phyloP scores from a whole-genome alignment of 164 flowering plant species.

The Pachysandra terminalis region DNA sequence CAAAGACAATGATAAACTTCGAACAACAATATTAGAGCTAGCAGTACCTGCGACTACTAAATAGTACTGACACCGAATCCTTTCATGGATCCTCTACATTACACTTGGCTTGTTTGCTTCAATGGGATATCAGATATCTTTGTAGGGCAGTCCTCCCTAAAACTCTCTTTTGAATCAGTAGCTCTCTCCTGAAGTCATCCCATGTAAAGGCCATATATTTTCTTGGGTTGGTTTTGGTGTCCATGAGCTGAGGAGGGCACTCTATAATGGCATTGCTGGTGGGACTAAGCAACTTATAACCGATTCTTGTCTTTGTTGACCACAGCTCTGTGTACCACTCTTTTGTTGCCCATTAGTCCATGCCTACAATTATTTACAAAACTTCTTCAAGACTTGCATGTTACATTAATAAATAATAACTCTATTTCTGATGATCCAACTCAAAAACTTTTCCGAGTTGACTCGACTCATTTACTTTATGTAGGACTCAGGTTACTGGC shows the following conservation, averaged over 20 bases:
- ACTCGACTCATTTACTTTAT: too few relatives aligned
- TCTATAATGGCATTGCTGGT: constrained; percentile 19
- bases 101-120: neutral
- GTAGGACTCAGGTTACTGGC: too few relatives aligned
- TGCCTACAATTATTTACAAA: constrained; percentile 21
- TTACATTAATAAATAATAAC: too few relatives aligned
- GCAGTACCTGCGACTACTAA: too few relatives aligned
- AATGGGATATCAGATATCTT: constrained; percentile 18
- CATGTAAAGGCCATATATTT: constrained; percentile 27
- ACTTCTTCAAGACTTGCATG: too few relatives aligned
- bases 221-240: constrained; percentile 11
- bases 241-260: constrained; percentile 25
- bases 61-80: too few relatives aligned
- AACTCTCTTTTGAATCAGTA: constrained; percentile 26
- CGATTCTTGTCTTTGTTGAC: constrained; percentile 30
- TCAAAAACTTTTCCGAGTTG: too few relatives aligned
- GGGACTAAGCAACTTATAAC: constrained; percentile 27
- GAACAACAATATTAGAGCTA: too few relatives aligned
- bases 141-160: constrained; percentile 26
- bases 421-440: too few relatives aligned
- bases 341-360: constrained; percentile 35
- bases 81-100: too few relatives aligned
- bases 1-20: too few relatives aligned
- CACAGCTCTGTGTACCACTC: constrained; percentile 36
- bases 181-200: constrained; percentile 27